Percentiles rank a stretch among this genome's conserved stretches.
phyloP scores from a whole-genome alignment of 768 basidiomycete genomes.

The Suillus tomentosus region DNA sequence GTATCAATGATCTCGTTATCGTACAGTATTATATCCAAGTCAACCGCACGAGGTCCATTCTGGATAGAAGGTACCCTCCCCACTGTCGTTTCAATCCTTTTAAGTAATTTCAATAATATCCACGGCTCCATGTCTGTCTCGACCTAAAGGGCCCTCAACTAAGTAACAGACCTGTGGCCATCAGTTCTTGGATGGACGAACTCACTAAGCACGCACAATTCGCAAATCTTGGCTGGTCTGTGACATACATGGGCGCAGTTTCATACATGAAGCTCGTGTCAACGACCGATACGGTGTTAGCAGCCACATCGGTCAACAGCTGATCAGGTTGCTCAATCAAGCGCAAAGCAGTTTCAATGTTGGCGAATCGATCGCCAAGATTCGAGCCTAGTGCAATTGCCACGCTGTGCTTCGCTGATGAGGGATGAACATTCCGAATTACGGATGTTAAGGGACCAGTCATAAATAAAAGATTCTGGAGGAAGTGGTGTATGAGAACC shows the following conservation, averaged over 20 bases:
- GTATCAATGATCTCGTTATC: conserved; percentile 63
- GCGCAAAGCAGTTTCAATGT: conserved; percentile 78
- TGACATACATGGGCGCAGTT: conserved; percentile 94
- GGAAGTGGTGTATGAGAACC: background rate
- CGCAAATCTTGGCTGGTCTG: conserved; percentile 84
- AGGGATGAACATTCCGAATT: background rate
- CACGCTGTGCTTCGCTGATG: conserved; percentile 36
- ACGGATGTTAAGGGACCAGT: background rate
- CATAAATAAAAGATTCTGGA: background rate
- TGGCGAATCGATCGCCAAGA: conserved; percentile 80
- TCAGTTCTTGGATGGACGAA: conserved; percentile 15
- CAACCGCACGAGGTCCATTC: conserved; percentile 88
- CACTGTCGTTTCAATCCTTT: conserved; percentile 69
- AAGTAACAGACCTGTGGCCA: conserved; percentile 4
- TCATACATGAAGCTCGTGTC: conserved; percentile 93
- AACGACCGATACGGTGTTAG: conserved; percentile 45
- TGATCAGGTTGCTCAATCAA: conserved; percentile 57
- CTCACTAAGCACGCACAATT: conserved; percentile 91
- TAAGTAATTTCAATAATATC: conserved; percentile 62
- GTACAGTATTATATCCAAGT: conserved; percentile 86
- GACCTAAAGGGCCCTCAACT: conserved; percentile 50
- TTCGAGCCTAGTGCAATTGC: conserved; percentile 90
- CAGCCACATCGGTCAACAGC: conserved; percentile 26
- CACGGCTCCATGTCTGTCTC: conserved; percentile 68
- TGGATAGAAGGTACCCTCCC: conserved; percentile 79